Percentiles rank a stretch among this genome's conserved stretches.
These are phyloP conservation scores for Pythium pectinolyticum DNA, from an alignment of 352 stramenopile species.

Conservation along the genomic window DNA sequence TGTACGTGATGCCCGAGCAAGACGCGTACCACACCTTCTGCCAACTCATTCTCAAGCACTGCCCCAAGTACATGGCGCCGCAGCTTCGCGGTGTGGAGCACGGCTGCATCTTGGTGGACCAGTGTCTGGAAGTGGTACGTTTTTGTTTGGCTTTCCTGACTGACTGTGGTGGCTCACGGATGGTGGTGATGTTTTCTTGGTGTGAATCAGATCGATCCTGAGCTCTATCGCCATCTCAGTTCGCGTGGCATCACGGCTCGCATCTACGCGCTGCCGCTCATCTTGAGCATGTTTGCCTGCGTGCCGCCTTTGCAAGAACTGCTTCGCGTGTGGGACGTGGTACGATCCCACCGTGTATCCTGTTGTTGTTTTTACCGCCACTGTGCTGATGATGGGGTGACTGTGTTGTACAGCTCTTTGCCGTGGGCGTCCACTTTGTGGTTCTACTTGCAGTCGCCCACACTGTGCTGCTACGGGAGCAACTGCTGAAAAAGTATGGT, in stretches of 20 bases:
- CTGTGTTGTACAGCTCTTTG: conserved; percentile 64
- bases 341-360: conserved; percentile 26
- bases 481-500: conserved; percentile 74
- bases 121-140: conserved; percentile 47
- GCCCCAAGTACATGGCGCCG: conserved; percentile 89
- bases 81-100: conserved; percentile 83
- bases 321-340: conserved; percentile 90
- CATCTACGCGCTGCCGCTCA: conserved; percentile 88
- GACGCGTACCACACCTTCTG: conserved; percentile 92
- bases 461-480: conserved; percentile 84
- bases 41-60: conserved; percentile 84
- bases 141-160: background rate
- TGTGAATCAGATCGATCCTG: conserved; percentile 58
- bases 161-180: background rate
- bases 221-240: conserved; percentile 80
- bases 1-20: conserved; percentile 91
- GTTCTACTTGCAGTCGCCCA: conserved; percentile 88
- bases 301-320: conserved; percentile 87
- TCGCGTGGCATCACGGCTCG: conserved; percentile 70
- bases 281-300: conserved; percentile 90
- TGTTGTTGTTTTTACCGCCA: background rate
- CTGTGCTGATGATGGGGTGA: background rate
- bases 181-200: background rate
- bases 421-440: conserved; percentile 90
- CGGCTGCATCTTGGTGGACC: conserved; percentile 79